These are phyloP conservation scores for Emmonsiellopsis sp. DNA, from an alignment of 2,329 filamentous ascomycete genomes.

Conservation along the genomic window DNA sequence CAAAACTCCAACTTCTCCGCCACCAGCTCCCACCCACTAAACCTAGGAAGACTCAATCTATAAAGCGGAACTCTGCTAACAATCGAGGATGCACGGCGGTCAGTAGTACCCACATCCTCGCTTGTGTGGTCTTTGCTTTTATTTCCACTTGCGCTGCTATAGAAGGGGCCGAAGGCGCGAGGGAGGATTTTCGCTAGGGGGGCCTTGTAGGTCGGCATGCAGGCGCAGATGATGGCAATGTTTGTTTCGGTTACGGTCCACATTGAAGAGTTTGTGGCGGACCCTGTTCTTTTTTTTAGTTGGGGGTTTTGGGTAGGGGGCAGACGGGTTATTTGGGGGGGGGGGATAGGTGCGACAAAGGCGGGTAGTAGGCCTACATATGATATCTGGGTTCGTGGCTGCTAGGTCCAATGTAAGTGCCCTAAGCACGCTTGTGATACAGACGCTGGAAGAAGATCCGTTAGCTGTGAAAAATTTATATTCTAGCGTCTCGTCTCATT, in stretches of 20 bases:
- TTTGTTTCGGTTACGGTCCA: conserved; percentile 30
- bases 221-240: conserved; percentile 28
- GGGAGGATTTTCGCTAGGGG: conserved; percentile 16
- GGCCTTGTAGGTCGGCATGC: conserved; percentile 26
- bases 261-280: conserved; percentile 5
- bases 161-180: conserved; percentile 7
- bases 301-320: not conserved
- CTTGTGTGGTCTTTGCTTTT: not conserved
- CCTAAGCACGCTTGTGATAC: conserved; percentile 21
- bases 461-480: not conserved
- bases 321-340: not conserved
- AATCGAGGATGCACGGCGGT: not conserved
- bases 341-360: not conserved
- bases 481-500: not conserved
- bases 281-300: not conserved
- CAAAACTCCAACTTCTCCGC: not conserved
- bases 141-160: not conserved
- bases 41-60: not conserved
- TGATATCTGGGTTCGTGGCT: not conserved
- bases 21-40: not conserved
- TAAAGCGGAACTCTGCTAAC: not conserved
- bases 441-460: conserved; percentile 14
- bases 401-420: conserved; percentile 19
- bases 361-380: not conserved
- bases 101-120: not conserved